phyloP scores from a whole-genome alignment of 192 early-diverging fungal genomes.

The Coemansia sp. region DNA sequence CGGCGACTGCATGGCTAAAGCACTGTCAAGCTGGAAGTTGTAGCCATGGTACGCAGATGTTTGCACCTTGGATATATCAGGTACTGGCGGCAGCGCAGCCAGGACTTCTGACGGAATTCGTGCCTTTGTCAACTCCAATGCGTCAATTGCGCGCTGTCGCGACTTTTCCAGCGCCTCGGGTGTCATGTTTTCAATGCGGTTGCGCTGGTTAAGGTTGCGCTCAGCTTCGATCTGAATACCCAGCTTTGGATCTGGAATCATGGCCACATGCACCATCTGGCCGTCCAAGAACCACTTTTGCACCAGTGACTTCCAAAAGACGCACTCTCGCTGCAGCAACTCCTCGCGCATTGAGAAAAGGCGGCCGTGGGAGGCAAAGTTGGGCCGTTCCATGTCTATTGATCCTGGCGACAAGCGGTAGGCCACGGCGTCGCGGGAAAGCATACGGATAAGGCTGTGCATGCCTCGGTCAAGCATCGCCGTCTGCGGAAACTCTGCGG shows the following conservation, averaged over 20 bases:
- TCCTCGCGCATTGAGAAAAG: slow-evolving; percentile 55
- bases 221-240: slow-evolving; percentile 50
- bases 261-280: slow-evolving; percentile 37
- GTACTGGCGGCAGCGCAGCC: slow-evolving; percentile 65
- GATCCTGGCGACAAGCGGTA: slow-evolving; percentile 39
- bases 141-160: slow-evolving; percentile 47
- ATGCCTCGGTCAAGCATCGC: slow-evolving; percentile 40
- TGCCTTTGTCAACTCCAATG: slow-evolving; percentile 32
- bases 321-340: slow-evolving; percentile 24
- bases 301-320: slow-evolving; percentile 39
- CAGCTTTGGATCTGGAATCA: slow-evolving; percentile 44
- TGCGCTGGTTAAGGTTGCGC: slow-evolving; percentile 45
- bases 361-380: slow-evolving; percentile 58
- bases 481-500: slow-evolving; percentile 63
- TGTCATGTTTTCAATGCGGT: slow-evolving; percentile 31
- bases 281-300: slow-evolving; percentile 44
- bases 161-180: slow-evolving; percentile 21
- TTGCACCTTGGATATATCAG: slow-evolving; percentile 54
- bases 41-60: slow-evolving; percentile 21
- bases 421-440: slow-evolving; percentile 57
- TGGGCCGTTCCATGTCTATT: slow-evolving; percentile 22
- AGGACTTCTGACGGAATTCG: slow-evolving; percentile 60
- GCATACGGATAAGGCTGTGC: slow-evolving; percentile 28
- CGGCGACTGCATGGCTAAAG: slow-evolving; percentile 14
- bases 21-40: slow-evolving; percentile 17